Evolutionary conservation across 768 basidiomycete species (phyloP).

Genomic region (Kwoniella newhampshirensis): DNA sequence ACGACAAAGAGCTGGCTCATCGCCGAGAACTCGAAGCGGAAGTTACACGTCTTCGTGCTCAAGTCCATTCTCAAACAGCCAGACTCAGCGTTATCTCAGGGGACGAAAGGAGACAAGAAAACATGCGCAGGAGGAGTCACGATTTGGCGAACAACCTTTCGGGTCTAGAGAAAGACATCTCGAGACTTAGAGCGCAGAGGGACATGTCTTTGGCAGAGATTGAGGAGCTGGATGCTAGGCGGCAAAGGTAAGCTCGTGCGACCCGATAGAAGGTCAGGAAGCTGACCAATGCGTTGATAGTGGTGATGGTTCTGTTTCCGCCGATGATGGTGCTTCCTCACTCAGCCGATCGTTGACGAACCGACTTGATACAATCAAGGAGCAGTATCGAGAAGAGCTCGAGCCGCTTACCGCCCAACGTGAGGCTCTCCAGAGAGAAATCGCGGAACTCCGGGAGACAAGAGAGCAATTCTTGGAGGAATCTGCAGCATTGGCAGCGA

Average conservation of each 20-base stretch:
- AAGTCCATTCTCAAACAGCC: slow-evolving; percentile 85
- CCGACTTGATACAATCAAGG: slow-evolving; percentile 81
- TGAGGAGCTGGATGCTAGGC: slow-evolving; percentile 73
- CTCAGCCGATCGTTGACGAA: slow-evolving; percentile 70
- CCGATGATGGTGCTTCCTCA: slow-evolving; percentile 32
- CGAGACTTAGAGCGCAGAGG: slow-evolving; percentile 80
- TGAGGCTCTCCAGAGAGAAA: slow-evolving; percentile 74
- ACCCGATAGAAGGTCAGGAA: background rate
- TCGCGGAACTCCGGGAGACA: slow-evolving; percentile 78
- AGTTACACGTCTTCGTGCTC: slow-evolving; percentile 76
- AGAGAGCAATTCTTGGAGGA: slow-evolving; percentile 88
- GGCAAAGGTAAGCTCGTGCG: slow-evolving; percentile 62
- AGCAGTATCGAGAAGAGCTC: slow-evolving; percentile 82
- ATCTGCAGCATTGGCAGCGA: slow-evolving; percentile 80
- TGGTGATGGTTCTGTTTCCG: background rate
- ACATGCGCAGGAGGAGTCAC: slow-evolving; percentile 72
- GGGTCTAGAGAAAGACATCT: slow-evolving; percentile 78
- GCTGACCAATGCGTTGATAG: background rate
- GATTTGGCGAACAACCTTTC: slow-evolving; percentile 74
- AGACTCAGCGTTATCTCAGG: slow-evolving; percentile 80
- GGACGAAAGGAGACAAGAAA: slow-evolving; percentile 71
- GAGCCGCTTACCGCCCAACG: slow-evolving; percentile 78
- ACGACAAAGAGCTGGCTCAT: slow-evolving; percentile 83
- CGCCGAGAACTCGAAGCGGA: slow-evolving; percentile 90
- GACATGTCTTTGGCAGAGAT: slow-evolving; percentile 91